Conservation (phyloP, 768 basidiomycete genomes). For the Russula earlei region DNA sequence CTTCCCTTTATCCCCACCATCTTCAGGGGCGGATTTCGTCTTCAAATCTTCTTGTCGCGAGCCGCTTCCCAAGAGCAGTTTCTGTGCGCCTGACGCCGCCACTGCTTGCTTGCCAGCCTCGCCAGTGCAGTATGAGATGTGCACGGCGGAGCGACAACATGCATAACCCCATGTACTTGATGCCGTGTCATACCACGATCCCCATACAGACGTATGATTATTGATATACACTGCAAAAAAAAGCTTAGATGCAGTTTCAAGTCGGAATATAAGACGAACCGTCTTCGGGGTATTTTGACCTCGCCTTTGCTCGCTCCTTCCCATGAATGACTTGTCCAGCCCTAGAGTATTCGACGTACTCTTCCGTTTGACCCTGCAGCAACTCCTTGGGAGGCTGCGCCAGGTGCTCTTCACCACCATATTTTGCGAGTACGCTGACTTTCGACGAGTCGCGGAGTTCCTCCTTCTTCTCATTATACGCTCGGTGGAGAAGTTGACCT, state of each 20-base stretch:
- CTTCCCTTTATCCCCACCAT: slow-evolving; percentile 22
- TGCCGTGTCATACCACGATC: slow-evolving; percentile 79
- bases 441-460: slow-evolving; percentile 81
- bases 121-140: slow-evolving; percentile 89
- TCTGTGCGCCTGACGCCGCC: slow-evolving; percentile 63
- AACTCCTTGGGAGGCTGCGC: slow-evolving; percentile 86
- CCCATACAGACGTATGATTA: slow-evolving; percentile 97
- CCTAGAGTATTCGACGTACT: slow-evolving; percentile 95
- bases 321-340: slow-evolving; percentile 89
- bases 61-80: slow-evolving; percentile 38
- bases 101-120: slow-evolving; percentile 72
- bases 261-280: slow-evolving; percentile 40
- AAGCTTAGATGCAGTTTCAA: slow-evolving; percentile 3
- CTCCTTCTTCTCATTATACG: slow-evolving; percentile 90
- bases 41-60: slow-evolving; percentile 11
- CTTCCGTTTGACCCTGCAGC: slow-evolving; percentile 90
- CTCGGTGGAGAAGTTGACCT: slow-evolving; percentile 82
- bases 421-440: slow-evolving; percentile 82
- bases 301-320: slow-evolving; percentile 74
- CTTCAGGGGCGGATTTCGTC: background rate
- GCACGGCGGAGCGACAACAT: slow-evolving; percentile 84
- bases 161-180: slow-evolving; percentile 83
- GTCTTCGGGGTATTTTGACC: slow-evolving; percentile 95
- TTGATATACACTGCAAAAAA: slow-evolving; percentile 61
- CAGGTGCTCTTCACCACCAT: slow-evolving; percentile 91